Evolutionary conservation across 192 early-diverging fungal genomes (phyloP).

Genomic region (Physocladia obscura): DNA sequence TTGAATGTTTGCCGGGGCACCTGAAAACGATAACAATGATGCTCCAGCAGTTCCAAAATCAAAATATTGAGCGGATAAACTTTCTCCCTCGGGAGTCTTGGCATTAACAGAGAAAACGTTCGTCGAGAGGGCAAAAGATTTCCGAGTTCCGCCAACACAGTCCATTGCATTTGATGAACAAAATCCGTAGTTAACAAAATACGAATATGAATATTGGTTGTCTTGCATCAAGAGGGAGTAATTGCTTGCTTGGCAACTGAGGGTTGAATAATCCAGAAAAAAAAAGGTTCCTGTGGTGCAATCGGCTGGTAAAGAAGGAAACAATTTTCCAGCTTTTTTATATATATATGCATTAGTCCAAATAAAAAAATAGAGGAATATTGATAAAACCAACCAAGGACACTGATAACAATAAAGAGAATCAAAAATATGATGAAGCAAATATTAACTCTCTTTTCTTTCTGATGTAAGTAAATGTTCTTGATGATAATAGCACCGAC

Average conservation of each 20-base stretch:
- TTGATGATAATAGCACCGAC: constrained; percentile 10
- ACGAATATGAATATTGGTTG: no score
- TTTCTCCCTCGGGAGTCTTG: background rate
- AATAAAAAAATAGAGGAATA: background rate
- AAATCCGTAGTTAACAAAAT: no score
- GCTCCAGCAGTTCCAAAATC: no score
- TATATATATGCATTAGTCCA: no score
- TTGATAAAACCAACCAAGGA: background rate
- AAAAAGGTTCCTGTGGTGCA: background rate
- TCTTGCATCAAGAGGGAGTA: background rate
- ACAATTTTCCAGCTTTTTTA: background rate
- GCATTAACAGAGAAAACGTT: background rate
- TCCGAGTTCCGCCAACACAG: background rate
- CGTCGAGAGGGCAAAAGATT: background rate
- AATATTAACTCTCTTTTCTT: constrained; percentile 15
- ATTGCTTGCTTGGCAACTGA: background rate
- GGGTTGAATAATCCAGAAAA: background rate
- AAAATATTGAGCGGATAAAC: background rate
- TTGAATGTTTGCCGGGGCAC: background rate
- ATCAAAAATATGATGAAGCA: constrained; percentile 21
- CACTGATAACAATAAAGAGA: constrained; percentile 2
- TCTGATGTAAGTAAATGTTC: constrained; percentile 20
- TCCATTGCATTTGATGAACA: no score
- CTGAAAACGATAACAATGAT: background rate
- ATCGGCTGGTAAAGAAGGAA: background rate